Conservation (phyloP, 768 basidiomycete genomes). For the Jaapia argillacea region DNA sequence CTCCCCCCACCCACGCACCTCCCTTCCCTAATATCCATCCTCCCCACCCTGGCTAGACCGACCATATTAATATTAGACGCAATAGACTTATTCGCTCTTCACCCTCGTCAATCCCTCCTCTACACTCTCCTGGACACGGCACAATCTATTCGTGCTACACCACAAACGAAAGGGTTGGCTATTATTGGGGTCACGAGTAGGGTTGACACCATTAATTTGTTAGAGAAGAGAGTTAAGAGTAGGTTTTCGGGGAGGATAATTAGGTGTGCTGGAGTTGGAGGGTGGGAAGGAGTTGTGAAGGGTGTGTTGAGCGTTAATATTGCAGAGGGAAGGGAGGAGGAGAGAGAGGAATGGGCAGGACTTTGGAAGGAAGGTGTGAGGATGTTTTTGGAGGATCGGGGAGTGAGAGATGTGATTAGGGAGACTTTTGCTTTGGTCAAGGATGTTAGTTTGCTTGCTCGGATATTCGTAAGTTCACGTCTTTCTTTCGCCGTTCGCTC, state of each 20-base stretch:
- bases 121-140: slow-evolving; percentile 95
- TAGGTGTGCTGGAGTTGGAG: slow-evolving; percentile 51
- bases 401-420: slow-evolving; percentile 33
- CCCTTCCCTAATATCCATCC: slow-evolving; percentile 60
- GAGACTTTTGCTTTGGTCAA: slow-evolving; percentile 54
- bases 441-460: slow-evolving; percentile 47
- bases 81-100: slow-evolving; percentile 88
- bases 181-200: slow-evolving; percentile 84
- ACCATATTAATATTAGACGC: slow-evolving; percentile 81
- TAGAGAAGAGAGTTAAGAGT: slow-evolving; percentile 97
- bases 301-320: slow-evolving; percentile 28
- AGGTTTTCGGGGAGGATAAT: slow-evolving; percentile 91
- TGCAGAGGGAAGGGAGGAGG: slow-evolving; percentile 12
- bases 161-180: slow-evolving; percentile 57
- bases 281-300: slow-evolving; percentile 42
- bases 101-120: slow-evolving; percentile 85
- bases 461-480: slow-evolving; percentile 45
- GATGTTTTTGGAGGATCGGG: slow-evolving; percentile 40
- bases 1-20: slow-evolving; percentile 63
- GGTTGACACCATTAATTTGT: slow-evolving; percentile 75
- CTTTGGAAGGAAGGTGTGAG: slow-evolving; percentile 54
- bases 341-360: slow-evolving; percentile 43
- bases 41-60: slow-evolving; percentile 73
- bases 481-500: slow-evolving; percentile 2
- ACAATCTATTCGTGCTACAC: slow-evolving; percentile 66